A percentile compares a stretch with the other conserved stretches of the same genome.
Conservation (phyloP, 2,329 filamentous ascomycete genomes). For the Fusarium torulosum region DNA sequence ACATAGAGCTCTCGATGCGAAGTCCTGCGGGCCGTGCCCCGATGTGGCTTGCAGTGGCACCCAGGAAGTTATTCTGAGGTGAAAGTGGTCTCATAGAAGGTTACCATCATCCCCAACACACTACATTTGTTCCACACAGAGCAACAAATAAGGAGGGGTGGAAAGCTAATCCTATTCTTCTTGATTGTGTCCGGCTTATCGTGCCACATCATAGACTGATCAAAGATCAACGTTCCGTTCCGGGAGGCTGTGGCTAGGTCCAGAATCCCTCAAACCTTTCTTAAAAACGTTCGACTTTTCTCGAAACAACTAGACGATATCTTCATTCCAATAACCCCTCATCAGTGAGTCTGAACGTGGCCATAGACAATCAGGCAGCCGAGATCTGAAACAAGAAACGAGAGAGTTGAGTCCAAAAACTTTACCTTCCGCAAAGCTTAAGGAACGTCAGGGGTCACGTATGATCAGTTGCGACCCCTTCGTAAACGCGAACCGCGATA, state of each 20-base stretch:
- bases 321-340: not conserved
- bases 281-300: not conserved
- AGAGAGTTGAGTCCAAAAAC: not conserved
- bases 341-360: not conserved
- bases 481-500: not conserved
- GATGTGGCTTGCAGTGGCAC: conserved; percentile 17
- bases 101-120: too few relatives aligned
- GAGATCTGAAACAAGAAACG: not conserved
- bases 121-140: too few relatives aligned
- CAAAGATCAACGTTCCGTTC: too few relatives aligned
- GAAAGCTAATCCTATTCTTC: too few relatives aligned
- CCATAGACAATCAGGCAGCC: not conserved
- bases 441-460: not conserved
- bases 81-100: conserved; percentile 4
- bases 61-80: conserved; percentile 3
- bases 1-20: not conserved
- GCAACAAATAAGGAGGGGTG: too few relatives aligned
- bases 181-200: too few relatives aligned
- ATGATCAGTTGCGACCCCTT: not conserved
- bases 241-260: not conserved
- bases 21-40: too few relatives aligned
- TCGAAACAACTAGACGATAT: not conserved
- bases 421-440: not conserved
- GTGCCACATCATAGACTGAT: too few relatives aligned
- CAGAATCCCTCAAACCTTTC: not conserved